Evolutionary conservation across 1,284 basidiomycete genomes (phyloP).

Genomic region (Tremellales sp.): DNA sequence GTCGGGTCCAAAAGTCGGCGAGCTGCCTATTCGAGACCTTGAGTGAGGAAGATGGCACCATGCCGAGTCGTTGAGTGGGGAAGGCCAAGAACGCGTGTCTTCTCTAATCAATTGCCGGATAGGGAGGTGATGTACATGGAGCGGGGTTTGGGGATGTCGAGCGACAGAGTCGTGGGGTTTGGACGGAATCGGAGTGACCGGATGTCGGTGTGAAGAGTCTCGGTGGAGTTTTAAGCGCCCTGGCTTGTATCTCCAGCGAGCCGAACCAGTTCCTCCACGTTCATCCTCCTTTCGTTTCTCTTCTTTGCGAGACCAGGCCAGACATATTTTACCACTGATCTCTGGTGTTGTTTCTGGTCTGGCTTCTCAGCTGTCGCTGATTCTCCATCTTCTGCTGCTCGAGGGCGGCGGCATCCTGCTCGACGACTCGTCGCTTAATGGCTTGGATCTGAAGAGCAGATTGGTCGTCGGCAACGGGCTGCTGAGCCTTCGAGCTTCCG

Average conservation of each 20-base stretch:
- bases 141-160: not conserved
- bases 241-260: not conserved
- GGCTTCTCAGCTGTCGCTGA: slow-evolving; percentile 42
- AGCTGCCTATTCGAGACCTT: not conserved
- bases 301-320: not conserved
- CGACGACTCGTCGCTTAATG: slow-evolving; percentile 10
- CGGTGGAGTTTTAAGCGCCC: slow-evolving; percentile 17
- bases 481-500: slow-evolving; percentile 20
- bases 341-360: slow-evolving; percentile 36
- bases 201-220: slow-evolving; percentile 14
- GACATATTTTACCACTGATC: slow-evolving; percentile 29
- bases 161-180: not conserved
- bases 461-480: slow-evolving; percentile 8
- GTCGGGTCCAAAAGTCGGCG: slow-evolving; percentile 1
- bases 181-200: not conserved
- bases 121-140: too few relatives aligned
- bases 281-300: slow-evolving; percentile 1
- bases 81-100: too few relatives aligned
- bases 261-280: slow-evolving; percentile 4
- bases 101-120: too few relatives aligned
- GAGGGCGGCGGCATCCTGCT: slow-evolving; percentile 3
- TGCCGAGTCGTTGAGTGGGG: too few relatives aligned
- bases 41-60: not conserved
- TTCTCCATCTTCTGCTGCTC: slow-evolving; percentile 26
- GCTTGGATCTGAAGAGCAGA: slow-evolving; percentile 11